Evolutionary conservation across 345 rosid genomes (phyloP), one percentile per base, ranked within the genome.

Genomic region (Eucalyptus camaldulensis): DNA sequence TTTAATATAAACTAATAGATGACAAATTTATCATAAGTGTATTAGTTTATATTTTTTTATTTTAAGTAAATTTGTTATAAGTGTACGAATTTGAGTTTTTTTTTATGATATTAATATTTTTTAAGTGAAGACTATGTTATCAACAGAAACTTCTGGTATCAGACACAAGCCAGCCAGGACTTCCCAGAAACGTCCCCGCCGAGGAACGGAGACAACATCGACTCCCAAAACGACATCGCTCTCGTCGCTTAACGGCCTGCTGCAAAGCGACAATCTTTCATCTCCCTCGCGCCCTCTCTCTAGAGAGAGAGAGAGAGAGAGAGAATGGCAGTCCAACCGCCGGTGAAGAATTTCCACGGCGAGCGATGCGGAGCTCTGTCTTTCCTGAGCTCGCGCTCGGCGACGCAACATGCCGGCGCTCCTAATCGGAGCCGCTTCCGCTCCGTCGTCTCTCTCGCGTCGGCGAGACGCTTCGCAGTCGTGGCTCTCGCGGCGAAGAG

Each of bases 401-500:
- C 13, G 29, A 27, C 8, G 16, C 5, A 21, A 40, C 47, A 6
- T 7, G 85, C 40, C 85, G 45, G 47, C 85, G 85, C 16, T 76
- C 47, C 47, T 21, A 7, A 40, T 21, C 47, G 29, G 85, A 40
- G 85, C 47, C 85, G 85, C 47, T 76, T 40, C 85, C 40, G 27
- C 85, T 40, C 85, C 47, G 47, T 37, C 15, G 45, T 13, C 47
- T 76, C 83, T 76, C 25, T 76, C 85, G 14, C 43, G 47, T 47
- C 85, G 85, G 47, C 47, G 47, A 40, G 85, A 21, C 85, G 47
- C 85, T 76, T 76, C 85, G 10, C 15, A 40, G 90, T 93, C 88
- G 54, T 93, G 25, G 92, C 96, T 47, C 90, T 96, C 92, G 93
- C 97, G 8, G 93, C 92, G 76, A 97, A 96, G 93, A 93, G 95